Evolutionary conservation across 257 asterid species (phyloP).

Genomic region (Solanum gandarillasii): DNA sequence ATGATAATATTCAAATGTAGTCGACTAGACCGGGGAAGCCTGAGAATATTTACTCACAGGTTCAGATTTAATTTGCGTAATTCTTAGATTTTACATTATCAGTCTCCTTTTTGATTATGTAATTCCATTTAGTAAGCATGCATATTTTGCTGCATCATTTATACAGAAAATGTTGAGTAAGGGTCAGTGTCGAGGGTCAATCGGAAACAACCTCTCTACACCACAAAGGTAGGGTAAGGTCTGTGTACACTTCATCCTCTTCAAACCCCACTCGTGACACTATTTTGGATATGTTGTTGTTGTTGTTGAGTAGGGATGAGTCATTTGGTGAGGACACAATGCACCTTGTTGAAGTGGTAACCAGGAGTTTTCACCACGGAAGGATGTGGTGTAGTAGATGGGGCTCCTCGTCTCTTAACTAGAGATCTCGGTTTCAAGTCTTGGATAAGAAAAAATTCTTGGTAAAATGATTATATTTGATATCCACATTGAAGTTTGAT

Average conservation of each 20-base stretch:
- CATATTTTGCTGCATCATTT: neutral
- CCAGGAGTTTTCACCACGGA: neutral
- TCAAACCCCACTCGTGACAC: neutral
- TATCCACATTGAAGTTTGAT: too few relatives aligned
- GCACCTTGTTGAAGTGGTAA: neutral
- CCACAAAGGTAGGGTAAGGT: neutral
- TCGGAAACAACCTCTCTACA: neutral
- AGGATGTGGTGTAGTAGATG: neutral
- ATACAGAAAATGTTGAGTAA: neutral
- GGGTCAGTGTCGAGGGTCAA: neutral
- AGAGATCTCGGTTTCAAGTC: neutral
- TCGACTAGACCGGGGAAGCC: neutral
- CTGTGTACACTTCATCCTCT: neutral
- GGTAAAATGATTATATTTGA: neutral
- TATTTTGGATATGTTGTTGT: neutral
- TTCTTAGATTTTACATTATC: neutral
- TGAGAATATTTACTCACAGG: neutral
- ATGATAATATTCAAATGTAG: constrained; percentile 19
- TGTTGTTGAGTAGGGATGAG: neutral
- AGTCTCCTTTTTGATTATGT: neutral
- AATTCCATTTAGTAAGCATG: neutral
- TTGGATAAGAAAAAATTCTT: neutral
- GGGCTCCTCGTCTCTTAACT: neutral
- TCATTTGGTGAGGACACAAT: constrained; percentile 7
- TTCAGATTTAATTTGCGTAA: neutral